Percentiles rank a stretch among this genome's conserved stretches.
Evolutionary conservation across 2,329 filamentous ascomycete genomes (phyloP).

Genomic region (Aspergillus arachidicola): DNA sequence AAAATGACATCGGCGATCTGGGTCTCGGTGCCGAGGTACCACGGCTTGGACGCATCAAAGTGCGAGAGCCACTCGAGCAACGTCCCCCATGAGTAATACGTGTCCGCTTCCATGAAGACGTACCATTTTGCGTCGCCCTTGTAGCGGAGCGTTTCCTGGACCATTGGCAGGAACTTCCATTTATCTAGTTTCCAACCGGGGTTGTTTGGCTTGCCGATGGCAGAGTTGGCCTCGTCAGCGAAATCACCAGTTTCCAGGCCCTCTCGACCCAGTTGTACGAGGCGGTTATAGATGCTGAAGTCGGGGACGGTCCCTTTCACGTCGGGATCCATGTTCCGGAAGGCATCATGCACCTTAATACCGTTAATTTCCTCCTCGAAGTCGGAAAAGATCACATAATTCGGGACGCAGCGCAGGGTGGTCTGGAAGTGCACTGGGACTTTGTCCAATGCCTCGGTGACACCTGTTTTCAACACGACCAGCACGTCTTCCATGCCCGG

Average conservation of each 20-base stretch:
- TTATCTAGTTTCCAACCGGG: slow-evolving; percentile 58
- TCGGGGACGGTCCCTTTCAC: slow-evolving; percentile 47
- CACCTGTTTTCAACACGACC: slow-evolving; percentile 61
- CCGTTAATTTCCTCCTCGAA: slow-evolving; percentile 56
- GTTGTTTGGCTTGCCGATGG: slow-evolving; percentile 49
- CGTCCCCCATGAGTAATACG: slow-evolving; percentile 58
- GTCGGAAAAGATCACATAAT: slow-evolving; percentile 63
- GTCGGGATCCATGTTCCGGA: slow-evolving; percentile 47
- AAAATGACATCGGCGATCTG: slow-evolving; percentile 55
- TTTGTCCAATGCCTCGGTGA: slow-evolving; percentile 58
- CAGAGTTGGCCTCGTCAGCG: slow-evolving; percentile 42
- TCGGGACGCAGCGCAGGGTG: slow-evolving; percentile 57
- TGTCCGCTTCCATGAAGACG: slow-evolving; percentile 62
- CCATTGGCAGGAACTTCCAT: slow-evolving; percentile 61
- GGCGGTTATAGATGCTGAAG: slow-evolving; percentile 55
- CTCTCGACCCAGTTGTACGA: slow-evolving; percentile 46
- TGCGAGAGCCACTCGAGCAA: slow-evolving; percentile 56
- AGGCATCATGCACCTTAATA: slow-evolving; percentile 53
- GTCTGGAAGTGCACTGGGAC: slow-evolving; percentile 58
- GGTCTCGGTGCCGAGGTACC: slow-evolving; percentile 59
- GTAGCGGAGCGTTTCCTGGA: slow-evolving; percentile 50
- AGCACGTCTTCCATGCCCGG: slow-evolving; percentile 55
- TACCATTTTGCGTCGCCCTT: slow-evolving; percentile 59
- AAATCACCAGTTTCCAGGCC: slow-evolving; percentile 44
- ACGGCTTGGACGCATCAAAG: slow-evolving; percentile 51